Evolutionary conservation across 2,329 filamentous ascomycete genomes (phyloP).

Genomic region (Annulohypoxylon truncatum): DNA sequence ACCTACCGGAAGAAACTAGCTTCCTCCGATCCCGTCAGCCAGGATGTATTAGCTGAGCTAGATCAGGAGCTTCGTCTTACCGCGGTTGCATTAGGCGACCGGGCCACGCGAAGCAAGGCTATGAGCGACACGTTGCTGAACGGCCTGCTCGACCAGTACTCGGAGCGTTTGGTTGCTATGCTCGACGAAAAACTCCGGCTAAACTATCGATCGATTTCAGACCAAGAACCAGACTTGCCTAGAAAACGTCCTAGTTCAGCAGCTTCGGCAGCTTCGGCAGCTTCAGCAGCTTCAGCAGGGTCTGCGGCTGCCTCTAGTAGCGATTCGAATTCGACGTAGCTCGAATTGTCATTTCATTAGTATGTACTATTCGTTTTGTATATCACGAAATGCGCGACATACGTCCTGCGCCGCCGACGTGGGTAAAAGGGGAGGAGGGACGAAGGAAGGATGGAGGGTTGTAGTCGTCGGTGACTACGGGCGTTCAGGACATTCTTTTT

Average conservation of each 20-base stretch:
- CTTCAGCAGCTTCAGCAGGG: not conserved
- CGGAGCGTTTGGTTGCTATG: conserved; percentile 75
- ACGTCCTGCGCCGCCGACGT: not conserved
- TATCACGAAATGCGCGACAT: conserved; percentile 17
- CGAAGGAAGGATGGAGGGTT: conserved; percentile 2
- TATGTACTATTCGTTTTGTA: conserved; percentile 41
- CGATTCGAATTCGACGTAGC: conserved; percentile 42
- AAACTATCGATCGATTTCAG: conserved; percentile 49
- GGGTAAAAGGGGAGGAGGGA: conserved; percentile 4
- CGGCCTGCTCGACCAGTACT: conserved; percentile 79
- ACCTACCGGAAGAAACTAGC: conserved; percentile 72
- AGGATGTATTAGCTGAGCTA: conserved; percentile 69
- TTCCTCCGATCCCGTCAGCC: conserved; percentile 66
- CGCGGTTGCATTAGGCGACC: conserved; percentile 68
- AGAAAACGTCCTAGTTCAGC: conserved; percentile 37
- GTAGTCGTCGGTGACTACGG: conserved; percentile 14
- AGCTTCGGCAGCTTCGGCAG: conserved; percentile 35
- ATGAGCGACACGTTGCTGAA: conserved; percentile 70
- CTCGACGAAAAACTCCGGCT: conserved; percentile 77
- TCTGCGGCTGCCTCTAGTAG: conserved; percentile 43
- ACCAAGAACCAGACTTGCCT: conserved; percentile 39
- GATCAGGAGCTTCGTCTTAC: conserved; percentile 74
- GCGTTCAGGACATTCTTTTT: conserved; percentile 22
- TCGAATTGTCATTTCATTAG: conserved; percentile 36
- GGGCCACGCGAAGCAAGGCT: conserved; percentile 63